Conservation (phyloP, 83 land plant species). For the Isoetes engelmannii region DNA sequence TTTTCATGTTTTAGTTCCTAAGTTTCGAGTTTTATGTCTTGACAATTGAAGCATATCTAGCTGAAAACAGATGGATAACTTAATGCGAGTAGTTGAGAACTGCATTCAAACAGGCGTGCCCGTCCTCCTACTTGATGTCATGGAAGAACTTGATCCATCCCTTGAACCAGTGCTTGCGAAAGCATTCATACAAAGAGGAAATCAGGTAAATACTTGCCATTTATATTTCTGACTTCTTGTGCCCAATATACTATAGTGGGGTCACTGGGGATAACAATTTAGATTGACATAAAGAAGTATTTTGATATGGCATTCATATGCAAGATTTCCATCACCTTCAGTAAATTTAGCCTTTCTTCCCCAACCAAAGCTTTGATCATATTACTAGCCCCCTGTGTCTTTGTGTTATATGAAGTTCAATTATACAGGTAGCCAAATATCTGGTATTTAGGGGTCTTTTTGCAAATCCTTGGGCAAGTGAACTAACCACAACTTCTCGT, state of each 20-base stretch:
- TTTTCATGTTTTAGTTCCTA: not conserved
- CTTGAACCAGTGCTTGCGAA: slow-evolving; percentile 33
- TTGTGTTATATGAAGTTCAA: too few species aligned
- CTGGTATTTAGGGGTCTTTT: too few species aligned
- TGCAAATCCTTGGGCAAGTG: too few species aligned
- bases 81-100: slow-evolving; percentile 26
- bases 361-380: too few species aligned
- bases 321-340: too few species aligned
- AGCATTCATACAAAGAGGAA: slow-evolving; percentile 19
- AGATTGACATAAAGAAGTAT: too few species aligned
- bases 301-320: too few species aligned
- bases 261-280: too few species aligned
- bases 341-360: too few species aligned
- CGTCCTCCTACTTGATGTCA: slow-evolving; percentile 23
- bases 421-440: too few species aligned
- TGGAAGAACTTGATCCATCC: slow-evolving; percentile 33
- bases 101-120: slow-evolving; percentile 27
- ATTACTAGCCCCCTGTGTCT: too few species aligned
- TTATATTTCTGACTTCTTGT: not conserved
- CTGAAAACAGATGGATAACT: slow-evolving; percentile 18
- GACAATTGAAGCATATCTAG: not conserved
- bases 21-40: not conserved
- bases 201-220: slow-evolving; percentile 9
- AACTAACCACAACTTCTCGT: too few species aligned
- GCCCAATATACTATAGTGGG: not conserved